Percentiles rank a stretch among this genome's conserved stretches.
Evolutionary conservation across 176 grass and related monocot species (phyloP).

Genomic region (Musa schizocarpa): DNA sequence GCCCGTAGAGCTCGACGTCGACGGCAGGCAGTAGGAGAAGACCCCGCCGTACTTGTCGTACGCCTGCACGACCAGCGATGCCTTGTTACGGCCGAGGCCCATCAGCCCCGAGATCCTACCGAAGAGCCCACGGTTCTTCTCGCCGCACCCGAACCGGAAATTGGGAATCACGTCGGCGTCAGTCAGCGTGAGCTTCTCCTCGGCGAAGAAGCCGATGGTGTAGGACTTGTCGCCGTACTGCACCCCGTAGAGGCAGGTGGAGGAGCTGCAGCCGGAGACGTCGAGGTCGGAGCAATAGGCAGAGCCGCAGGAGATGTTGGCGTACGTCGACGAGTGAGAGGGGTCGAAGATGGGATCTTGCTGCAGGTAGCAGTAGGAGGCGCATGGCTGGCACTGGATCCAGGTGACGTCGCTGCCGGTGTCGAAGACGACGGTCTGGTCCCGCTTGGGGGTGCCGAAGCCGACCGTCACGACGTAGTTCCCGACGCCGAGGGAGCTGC

Average conservation of each 20-base stretch:
- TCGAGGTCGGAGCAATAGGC: constrained; percentile 46
- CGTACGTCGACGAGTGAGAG: constrained; percentile 46
- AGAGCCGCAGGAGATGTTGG: constrained; percentile 65
- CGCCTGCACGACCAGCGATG: constrained; percentile 52
- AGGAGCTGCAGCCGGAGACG: constrained; percentile 10
- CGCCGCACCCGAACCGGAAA: constrained; percentile 64
- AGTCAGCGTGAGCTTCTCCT: constrained; percentile 50
- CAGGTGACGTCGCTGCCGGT: constrained; percentile 33
- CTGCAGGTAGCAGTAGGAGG: constrained; percentile 33
- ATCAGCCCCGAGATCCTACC: constrained; percentile 46
- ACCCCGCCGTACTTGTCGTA: constrained; percentile 36
- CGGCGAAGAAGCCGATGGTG: constrained; percentile 59
- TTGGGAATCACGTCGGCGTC: constrained; percentile 7
- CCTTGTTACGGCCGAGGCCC: constrained; percentile 50
- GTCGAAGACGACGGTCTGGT: constrained; percentile 25
- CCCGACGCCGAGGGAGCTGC: background rate
- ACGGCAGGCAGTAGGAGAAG: constrained; percentile 74
- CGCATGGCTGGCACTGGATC: constrained; percentile 28
- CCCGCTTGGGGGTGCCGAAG: constrained; percentile 20
- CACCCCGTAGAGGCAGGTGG: constrained; percentile 46
- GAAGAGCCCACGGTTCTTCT: constrained; percentile 62
- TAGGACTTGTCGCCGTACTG: constrained; percentile 60
- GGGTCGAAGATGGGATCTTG: constrained; percentile 47
- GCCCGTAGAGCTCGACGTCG: constrained; percentile 29
- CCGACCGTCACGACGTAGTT: constrained; percentile 41